phyloP scores from a whole-genome alignment of 2,329 filamentous ascomycete species.

The Hypocreales sp. region DNA sequence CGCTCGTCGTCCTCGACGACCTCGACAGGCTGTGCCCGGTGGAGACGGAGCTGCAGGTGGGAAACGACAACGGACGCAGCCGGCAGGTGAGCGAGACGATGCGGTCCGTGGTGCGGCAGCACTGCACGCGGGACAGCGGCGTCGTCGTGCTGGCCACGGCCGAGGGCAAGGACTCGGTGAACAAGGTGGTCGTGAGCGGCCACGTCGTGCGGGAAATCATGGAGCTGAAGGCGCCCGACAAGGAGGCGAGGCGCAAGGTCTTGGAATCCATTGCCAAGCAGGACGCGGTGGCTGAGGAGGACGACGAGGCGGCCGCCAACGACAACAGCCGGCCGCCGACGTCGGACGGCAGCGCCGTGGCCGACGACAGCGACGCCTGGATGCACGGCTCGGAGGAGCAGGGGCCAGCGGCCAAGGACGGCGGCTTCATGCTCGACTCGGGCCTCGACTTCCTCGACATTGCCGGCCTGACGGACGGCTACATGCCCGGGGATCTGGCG shows the following conservation, averaged over 20 bases:
- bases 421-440: constrained; percentile 58
- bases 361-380: constrained; percentile 50
- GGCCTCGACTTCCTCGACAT: constrained; percentile 84
- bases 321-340: constrained; percentile 41
- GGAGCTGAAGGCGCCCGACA: constrained; percentile 78
- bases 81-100: constrained; percentile 84
- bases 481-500: constrained; percentile 89
- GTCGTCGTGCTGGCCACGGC: constrained; percentile 84
- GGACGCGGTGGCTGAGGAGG: constrained; percentile 25
- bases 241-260: constrained; percentile 72
- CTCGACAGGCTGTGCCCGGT: constrained; percentile 83
- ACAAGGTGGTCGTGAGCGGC: constrained; percentile 78
- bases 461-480: constrained; percentile 87
- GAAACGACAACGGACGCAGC: constrained; percentile 84
- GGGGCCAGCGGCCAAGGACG: constrained; percentile 17
- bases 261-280: constrained; percentile 62
- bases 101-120: constrained; percentile 67
- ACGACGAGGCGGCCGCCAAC: constrained; percentile 18
- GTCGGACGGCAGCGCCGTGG: constrained; percentile 32
- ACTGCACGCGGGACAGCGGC: constrained; percentile 63
- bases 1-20: constrained; percentile 81
- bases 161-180: constrained; percentile 81
- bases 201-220: constrained; percentile 89
- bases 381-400: constrained; percentile 54
- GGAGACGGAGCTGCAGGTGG: constrained; percentile 88